Evolutionary conservation across 2,329 filamentous ascomycete genomes (phyloP).

Genomic region (Atkinsonella hypoxylon): DNA sequence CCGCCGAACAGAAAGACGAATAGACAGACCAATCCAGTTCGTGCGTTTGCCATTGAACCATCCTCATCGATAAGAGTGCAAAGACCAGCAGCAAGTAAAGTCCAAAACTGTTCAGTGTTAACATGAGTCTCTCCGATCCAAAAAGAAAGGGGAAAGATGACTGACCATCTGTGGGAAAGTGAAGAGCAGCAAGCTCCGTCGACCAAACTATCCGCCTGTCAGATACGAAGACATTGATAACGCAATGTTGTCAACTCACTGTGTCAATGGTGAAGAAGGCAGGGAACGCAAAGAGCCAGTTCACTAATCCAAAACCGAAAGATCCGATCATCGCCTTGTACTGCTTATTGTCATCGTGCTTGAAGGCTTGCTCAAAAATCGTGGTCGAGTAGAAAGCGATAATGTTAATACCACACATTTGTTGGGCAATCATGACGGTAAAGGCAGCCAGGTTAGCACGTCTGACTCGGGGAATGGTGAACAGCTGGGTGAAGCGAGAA

Average conservation of each 20-base stretch:
- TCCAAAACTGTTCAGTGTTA: slow-evolving; percentile 28
- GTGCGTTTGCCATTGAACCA: slow-evolving; percentile 21
- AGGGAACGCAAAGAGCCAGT: slow-evolving; percentile 55
- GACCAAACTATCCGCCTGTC: slow-evolving; percentile 33
- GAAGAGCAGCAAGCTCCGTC: slow-evolving; percentile 47
- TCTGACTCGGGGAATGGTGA: slow-evolving; percentile 55
- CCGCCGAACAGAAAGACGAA: slow-evolving; percentile 53
- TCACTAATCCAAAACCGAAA: slow-evolving; percentile 40
- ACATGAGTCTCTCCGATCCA: neutral
- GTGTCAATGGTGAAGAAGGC: slow-evolving; percentile 57
- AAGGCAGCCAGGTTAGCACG: slow-evolving; percentile 65
- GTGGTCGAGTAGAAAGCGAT: slow-evolving; percentile 64
- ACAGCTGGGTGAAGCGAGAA: slow-evolving; percentile 45
- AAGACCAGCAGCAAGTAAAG: slow-evolving; percentile 33
- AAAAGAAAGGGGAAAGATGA: neutral
- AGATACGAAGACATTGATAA: neutral
- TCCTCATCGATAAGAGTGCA: slow-evolving; percentile 23
- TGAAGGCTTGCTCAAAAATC: slow-evolving; percentile 45
- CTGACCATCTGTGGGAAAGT: slow-evolving; percentile 55
- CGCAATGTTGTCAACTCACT: slow-evolving; percentile 7
- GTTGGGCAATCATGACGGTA: slow-evolving; percentile 69
- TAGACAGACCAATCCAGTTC: slow-evolving; percentile 43
- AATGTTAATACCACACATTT: slow-evolving; percentile 59
- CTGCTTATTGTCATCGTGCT: slow-evolving; percentile 20
- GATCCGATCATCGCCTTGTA: slow-evolving; percentile 40